Conservation (phyloP, 2,329 filamentous ascomycete genomes). For the Calonectria hongkongensis region DNA sequence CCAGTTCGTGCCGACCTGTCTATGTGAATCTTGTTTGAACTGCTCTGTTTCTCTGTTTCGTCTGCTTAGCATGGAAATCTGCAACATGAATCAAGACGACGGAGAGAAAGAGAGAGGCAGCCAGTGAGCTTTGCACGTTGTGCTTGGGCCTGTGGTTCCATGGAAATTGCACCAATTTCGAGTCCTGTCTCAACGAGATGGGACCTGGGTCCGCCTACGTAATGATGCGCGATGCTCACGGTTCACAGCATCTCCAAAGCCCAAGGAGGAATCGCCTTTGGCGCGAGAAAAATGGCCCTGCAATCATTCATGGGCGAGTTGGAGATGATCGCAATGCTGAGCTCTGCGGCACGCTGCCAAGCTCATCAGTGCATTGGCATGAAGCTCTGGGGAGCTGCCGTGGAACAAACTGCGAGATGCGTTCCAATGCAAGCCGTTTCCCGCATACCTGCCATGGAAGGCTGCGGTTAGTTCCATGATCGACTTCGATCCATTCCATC, state of each 20-base stretch:
- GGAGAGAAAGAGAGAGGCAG: constrained; percentile 1
- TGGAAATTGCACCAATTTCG: constrained; percentile 37
- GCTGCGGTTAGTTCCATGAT: neutral
- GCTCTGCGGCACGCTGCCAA: neutral
- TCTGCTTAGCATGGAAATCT: constrained; percentile 2
- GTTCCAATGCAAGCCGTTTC: constrained; percentile 6
- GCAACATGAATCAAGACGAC: neutral
- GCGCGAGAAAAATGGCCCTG: constrained; percentile 3
- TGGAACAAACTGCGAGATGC: constrained; percentile 13
- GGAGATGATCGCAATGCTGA: constrained; percentile 1
- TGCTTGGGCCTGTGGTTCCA: constrained; percentile 23
- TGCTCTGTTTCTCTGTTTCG: constrained; percentile 18
- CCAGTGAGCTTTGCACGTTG: constrained; percentile 10
- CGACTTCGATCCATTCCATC: constrained; percentile 16
- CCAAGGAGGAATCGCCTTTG: constrained; percentile 5
- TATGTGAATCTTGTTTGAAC: constrained; percentile 15
- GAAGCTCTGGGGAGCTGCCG: neutral
- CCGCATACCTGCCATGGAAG: constrained; percentile 27
- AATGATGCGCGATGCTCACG: constrained; percentile 20
- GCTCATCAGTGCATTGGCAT: constrained; percentile 9
- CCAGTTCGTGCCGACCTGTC: neutral
- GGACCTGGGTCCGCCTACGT: constrained; percentile 20
- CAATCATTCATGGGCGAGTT: constrained; percentile 12
- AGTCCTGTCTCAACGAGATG: constrained; percentile 33
- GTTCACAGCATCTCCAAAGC: constrained; percentile 13